These are phyloP conservation scores for Blastobotrys aristatus DNA, from an alignment of 1,139 yeast species.

Conservation along the genomic window DNA sequence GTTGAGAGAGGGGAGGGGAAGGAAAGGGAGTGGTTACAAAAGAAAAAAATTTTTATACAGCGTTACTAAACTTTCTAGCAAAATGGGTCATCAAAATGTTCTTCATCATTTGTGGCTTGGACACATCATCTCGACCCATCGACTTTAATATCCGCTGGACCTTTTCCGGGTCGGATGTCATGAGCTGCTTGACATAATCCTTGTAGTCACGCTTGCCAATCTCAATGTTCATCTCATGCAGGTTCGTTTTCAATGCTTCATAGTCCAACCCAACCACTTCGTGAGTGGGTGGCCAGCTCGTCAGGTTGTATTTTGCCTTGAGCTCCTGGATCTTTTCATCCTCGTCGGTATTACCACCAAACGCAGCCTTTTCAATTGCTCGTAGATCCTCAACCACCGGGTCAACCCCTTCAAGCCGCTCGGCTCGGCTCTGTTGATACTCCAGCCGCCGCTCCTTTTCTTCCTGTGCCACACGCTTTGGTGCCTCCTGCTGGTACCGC, in stretches of 20 bases:
- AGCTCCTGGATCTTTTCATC: slow-evolving; percentile 41
- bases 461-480: slow-evolving; percentile 55
- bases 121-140: slow-evolving; percentile 30
- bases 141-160: slow-evolving; percentile 29
- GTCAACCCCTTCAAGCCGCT: slow-evolving; percentile 22
- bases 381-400: slow-evolving; percentile 29
- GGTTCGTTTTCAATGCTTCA: slow-evolving; percentile 24
- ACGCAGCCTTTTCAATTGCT: slow-evolving; percentile 11
- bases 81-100: slow-evolving; percentile 32
- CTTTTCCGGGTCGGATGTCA: slow-evolving; percentile 30
- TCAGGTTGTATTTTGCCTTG: slow-evolving; percentile 46
- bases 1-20: slow-evolving; percentile 4
- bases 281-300: slow-evolving; percentile 52
- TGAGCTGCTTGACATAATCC: slow-evolving; percentile 27
- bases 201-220: slow-evolving; percentile 25
- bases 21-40: background rate
- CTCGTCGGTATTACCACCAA: background rate
- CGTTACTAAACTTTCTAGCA: slow-evolving; percentile 12
- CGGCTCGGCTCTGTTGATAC: slow-evolving; percentile 34
- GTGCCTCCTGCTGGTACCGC: slow-evolving; percentile 68
- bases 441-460: slow-evolving; percentile 51
- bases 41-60: slow-evolving; percentile 1
- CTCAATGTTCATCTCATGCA: slow-evolving; percentile 26
- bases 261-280: slow-evolving; percentile 29
- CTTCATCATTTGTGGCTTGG: slow-evolving; percentile 31